Conservation (phyloP, 805 yeast species). For the Crinitomyces ghanaensis region DNA sequence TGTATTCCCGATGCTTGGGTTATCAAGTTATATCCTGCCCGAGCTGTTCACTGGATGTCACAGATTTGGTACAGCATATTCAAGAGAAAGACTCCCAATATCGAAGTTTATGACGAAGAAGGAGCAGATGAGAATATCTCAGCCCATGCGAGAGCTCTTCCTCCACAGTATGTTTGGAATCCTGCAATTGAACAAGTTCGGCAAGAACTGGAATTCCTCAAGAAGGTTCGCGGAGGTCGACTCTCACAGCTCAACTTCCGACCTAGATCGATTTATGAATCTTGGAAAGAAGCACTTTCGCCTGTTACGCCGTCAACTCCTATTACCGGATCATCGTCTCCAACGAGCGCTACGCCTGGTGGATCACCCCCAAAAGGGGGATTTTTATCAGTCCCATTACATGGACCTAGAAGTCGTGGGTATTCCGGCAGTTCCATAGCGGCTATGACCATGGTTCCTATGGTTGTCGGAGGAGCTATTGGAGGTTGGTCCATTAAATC, state of each 20-base stretch:
- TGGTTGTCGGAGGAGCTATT: slow-evolving; percentile 46
- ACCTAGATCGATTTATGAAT: slow-evolving; percentile 15
- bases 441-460: slow-evolving; percentile 42
- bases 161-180: slow-evolving; percentile 26
- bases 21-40: slow-evolving; percentile 19
- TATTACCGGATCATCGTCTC: slow-evolving; percentile 9
- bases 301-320: slow-evolving; percentile 7
- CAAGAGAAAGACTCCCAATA: slow-evolving; percentile 14
- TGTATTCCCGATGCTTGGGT: slow-evolving; percentile 59
- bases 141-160: no score
- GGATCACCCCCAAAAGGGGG: slow-evolving; percentile 2
- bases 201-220: slow-evolving; percentile 26
- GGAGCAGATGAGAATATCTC: slow-evolving; percentile 14
- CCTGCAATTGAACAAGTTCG: slow-evolving; percentile 31
- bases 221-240: slow-evolving; percentile 31
- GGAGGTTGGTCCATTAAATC: slow-evolving; percentile 47
- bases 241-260: slow-evolving; percentile 20
- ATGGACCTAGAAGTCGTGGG: slow-evolving; percentile 8
- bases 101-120: slow-evolving; percentile 14
- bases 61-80: no score
- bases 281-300: slow-evolving; percentile 16
- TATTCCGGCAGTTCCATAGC: slow-evolving; percentile 23
- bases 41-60: slow-evolving; percentile 16
- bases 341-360: slow-evolving; percentile 10
- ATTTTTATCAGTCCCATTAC: slow-evolving; percentile 15